Base-by-base conservation (phyloP, 1,139 yeast species). In the Meyerozyma athensensis region DNA sequence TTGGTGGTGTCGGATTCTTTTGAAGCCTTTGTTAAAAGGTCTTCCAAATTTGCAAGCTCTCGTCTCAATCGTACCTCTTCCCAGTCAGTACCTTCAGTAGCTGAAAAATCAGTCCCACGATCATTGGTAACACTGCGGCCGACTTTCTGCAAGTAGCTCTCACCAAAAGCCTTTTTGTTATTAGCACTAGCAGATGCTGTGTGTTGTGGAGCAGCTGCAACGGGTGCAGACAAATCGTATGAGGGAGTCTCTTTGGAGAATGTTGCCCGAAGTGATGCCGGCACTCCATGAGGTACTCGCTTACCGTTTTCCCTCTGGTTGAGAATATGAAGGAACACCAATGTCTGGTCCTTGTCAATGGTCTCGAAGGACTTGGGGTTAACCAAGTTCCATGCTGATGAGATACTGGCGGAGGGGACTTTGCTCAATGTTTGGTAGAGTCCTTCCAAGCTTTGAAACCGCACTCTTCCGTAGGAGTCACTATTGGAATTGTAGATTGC, bases 351-450 rank as follows among this genome's bases (percentile, higher is more conserved):
- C 52, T 85, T 87, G 59, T 90, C 97, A 45, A 92, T 87, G 12
- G 95, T 82, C 53, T 84, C 89, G 39, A 80, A 78, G 34, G 84
- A 79, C 52, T 85, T 83, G 5, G 98, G 97, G 54, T 92, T 92
- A 35, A 94, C 95, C 43, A 92, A 68, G 56, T 86, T 87, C 97
- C 98, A 92, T 1, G 97, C 96, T 22, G 86, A 81, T 21, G 90
- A 79, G n/a, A 90, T 73, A 56, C 90, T 98, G 9, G 90, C 75
- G 36, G 79, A 75, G 9, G 97, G 96, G 9, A 92, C 87, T 44
- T 77, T 78, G 24, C 65, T 58, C 43, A 92, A 73, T 12, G 89
- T 77, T 24, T 70, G 60, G 60, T 87, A 90, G 36, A 92, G 70
- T 22, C 77, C 85, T 28, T 73, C 67, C 41, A 92, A 68, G 1